Base-by-base conservation (phyloP, 202 grass and related monocot species). In the Carex arenaria region DNA sequence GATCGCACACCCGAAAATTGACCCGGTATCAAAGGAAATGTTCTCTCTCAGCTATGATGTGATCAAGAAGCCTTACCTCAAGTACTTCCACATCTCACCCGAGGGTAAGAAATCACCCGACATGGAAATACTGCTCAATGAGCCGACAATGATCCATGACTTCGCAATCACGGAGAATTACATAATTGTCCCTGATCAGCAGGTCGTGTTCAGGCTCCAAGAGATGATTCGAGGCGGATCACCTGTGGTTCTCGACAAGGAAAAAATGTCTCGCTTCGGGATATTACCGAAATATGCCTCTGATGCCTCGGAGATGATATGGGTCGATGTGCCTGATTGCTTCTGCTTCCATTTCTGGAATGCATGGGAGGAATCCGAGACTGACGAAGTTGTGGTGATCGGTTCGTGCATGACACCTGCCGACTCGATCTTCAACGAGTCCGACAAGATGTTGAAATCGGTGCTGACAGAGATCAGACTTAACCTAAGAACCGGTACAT, bases 331-430 rank as follows among this genome's bases (percentile, higher is more conserved):
- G 22, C 92, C 92, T 0, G 92, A 92, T 38, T 94, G 94, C 88
- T 97, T 97, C 90, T 97, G 94, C 90, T 97, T 97, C 88, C 94
- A 94, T 85, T 85, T 94, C 14, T 94, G 94, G 92, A 94, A 94
- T 73, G 87, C 94, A 10, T 97, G 94, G 94, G 94, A 97, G 72
- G 94, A 97, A 13, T 20, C 36, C 1, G 85, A 30, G 0, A 59
- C 89, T 0, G 88, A 28, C 0, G 94, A 97, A 85, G 85, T 94
- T 19, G 94, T 97, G 30, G 92, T 97, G 15, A 3, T 97, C 0
- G 94, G 94, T 0, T 94, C 92, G 3, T 97, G 94, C 87, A 97
- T 97, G 94, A 86, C 92, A 2, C 94, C 94, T 13, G 89, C 92
- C 18, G 94, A 97, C 88, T 90, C 94, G 67, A 89, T 97, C 52